Percentiles rank a stretch among this genome's conserved stretches.
Conservation (phyloP, 2,329 filamentous ascomycete genomes). For the Rutstroemia sp. region DNA sequence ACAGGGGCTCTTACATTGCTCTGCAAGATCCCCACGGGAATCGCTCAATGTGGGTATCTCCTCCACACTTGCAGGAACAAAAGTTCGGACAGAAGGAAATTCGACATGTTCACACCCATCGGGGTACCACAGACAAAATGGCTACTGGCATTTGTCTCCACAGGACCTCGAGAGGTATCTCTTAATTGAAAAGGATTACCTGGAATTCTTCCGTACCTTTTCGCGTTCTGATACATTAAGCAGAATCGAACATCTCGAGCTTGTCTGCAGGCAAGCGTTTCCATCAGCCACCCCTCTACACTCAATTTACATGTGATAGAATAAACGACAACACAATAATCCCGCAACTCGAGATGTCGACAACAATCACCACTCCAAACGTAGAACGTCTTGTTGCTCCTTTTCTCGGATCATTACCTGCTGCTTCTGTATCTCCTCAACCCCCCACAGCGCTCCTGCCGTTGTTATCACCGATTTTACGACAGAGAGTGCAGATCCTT, state of each 20-base stretch:
- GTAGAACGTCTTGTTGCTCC: slow-evolving; percentile 43
- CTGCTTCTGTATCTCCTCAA: slow-evolving; percentile 49
- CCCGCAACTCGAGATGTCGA: slow-evolving; percentile 2
- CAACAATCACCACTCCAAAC: slow-evolving; percentile 37
- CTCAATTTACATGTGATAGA: slow-evolving; percentile 18
- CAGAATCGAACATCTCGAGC: not conserved
- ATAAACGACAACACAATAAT: not conserved
- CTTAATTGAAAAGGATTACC: not conserved
- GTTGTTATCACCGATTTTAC: slow-evolving; percentile 56
- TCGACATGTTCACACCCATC: not conserved
- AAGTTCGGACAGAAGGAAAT: not conserved
- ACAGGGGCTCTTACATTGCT: too few relatives aligned
- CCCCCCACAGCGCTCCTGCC: slow-evolving; percentile 51
- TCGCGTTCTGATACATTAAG: not conserved
- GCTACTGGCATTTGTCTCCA: not conserved
- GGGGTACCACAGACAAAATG: not conserved
- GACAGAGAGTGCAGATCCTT: slow-evolving; percentile 59
- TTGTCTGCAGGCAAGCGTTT: not conserved
- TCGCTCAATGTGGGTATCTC: too few relatives aligned
- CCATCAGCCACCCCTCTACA: not conserved
- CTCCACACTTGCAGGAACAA: not conserved
- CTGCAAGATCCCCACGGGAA: too few relatives aligned
- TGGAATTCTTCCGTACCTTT: not conserved
- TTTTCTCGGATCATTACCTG: slow-evolving; percentile 52
- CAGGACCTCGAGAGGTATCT: slow-evolving; percentile 11